Conservation (phyloP, 352 stramenopile species). For the Globisporangium irregulare region DNA sequence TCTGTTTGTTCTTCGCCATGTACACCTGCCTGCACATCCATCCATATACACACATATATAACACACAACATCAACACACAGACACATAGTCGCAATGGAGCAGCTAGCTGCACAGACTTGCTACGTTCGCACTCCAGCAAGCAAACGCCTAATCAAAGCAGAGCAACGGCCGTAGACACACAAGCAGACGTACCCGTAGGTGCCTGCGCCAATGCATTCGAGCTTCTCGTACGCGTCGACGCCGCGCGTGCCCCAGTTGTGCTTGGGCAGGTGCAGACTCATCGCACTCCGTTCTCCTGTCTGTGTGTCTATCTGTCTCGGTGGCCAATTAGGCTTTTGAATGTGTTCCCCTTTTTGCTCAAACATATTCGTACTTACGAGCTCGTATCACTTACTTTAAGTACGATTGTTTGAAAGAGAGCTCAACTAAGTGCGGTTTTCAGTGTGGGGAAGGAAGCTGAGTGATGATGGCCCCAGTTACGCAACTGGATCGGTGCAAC, state of each 20-base stretch:
- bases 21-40: slow-evolving; percentile 69
- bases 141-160: neutral
- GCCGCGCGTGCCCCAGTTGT: slow-evolving; percentile 78
- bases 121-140: neutral
- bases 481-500: neutral
- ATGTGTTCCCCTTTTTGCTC: neutral
- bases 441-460: neutral
- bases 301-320: neutral
- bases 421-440: neutral
- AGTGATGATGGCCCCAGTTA: neutral
- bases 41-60: neutral
- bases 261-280: slow-evolving; percentile 84
- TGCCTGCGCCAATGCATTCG: slow-evolving; percentile 88
- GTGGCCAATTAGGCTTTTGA: neutral
- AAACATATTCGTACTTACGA: neutral
- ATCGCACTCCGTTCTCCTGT: slow-evolving; percentile 25
- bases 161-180: neutral
- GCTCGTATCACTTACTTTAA: slow-evolving; percentile 1
- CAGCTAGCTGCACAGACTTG: neutral
- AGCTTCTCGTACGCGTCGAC: slow-evolving; percentile 89
- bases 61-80: neutral
- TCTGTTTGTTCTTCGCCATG: slow-evolving; percentile 85
- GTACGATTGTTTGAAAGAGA: slow-evolving; percentile 5
- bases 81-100: neutral
- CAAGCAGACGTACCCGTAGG: slow-evolving; percentile 58